Conservation (phyloP, 805 yeast genomes). For the Kluyveromyces nonfermentans region DNA sequence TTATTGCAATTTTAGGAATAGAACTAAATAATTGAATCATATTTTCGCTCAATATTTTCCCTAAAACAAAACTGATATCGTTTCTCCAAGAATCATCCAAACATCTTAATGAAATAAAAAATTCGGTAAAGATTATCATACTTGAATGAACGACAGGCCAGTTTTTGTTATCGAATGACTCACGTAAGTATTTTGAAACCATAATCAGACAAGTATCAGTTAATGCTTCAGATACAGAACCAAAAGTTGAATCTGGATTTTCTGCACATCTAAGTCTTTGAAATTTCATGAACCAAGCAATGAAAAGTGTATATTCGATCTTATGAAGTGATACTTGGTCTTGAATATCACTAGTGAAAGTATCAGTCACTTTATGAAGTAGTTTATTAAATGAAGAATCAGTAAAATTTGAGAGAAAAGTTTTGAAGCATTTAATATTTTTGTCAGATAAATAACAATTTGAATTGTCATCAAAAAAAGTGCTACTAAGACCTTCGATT, state of each 20-base stretch:
- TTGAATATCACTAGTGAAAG: conserved; percentile 34
- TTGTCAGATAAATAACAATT: conserved; percentile 26
- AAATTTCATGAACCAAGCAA: conserved; percentile 69
- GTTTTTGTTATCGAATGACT: conserved; percentile 34
- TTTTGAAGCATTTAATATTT: conserved; percentile 27
- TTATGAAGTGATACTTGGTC: conserved; percentile 25
- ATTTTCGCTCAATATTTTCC: conserved; percentile 64
- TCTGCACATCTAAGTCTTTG: conserved; percentile 36
- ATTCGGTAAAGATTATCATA: conserved; percentile 55
- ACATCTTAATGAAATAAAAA: conserved; percentile 38
- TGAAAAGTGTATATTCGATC: conserved; percentile 46
- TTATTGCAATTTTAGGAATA: conserved; percentile 55
- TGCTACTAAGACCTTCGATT: conserved; percentile 26
- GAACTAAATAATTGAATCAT: conserved; percentile 43
- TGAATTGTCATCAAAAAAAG: conserved; percentile 14
- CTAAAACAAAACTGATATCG: conserved; percentile 46
- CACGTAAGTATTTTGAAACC: conserved; percentile 33
- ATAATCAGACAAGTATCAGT: conserved; percentile 53
- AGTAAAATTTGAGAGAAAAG: conserved; percentile 48
- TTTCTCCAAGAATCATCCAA: conserved; percentile 34
- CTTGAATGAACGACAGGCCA: conserved; percentile 62
- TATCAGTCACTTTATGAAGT: conserved; percentile 41
- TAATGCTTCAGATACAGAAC: conserved; percentile 45
- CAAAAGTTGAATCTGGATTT: conserved; percentile 23
- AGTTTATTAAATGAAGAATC: conserved; percentile 71